These are phyloP conservation scores for Fraxinus americana DNA, from an alignment of 257 asterid species.

Conservation along the genomic window DNA sequence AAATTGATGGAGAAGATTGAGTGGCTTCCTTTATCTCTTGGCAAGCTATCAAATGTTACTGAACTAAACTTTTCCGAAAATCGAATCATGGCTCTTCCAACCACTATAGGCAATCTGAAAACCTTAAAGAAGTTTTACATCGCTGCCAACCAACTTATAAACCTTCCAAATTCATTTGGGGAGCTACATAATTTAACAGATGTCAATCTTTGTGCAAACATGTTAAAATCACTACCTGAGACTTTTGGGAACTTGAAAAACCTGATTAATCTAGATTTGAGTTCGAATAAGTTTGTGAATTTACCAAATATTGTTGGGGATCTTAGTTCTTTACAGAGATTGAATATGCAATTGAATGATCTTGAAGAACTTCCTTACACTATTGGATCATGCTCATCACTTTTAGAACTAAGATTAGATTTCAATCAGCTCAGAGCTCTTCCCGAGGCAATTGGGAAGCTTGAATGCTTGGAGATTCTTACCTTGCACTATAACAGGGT, in stretches of 20 bases:
- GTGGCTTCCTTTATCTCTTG: slow-evolving; percentile 87
- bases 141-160: slow-evolving; percentile 73
- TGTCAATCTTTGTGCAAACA: slow-evolving; percentile 61
- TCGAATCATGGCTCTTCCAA: slow-evolving; percentile 81
- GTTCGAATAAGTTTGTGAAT: slow-evolving; percentile 57
- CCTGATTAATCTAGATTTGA: slow-evolving; percentile 63
- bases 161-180: slow-evolving; percentile 79
- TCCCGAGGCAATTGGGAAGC: slow-evolving; percentile 70
- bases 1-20: slow-evolving; percentile 74
- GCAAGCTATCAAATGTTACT: slow-evolving; percentile 56
- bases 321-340: slow-evolving; percentile 53
- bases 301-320: slow-evolving; percentile 63
- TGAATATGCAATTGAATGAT: slow-evolving; percentile 59
- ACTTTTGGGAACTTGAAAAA: slow-evolving; percentile 63
- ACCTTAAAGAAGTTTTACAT: slow-evolving; percentile 58
- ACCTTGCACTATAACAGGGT: slow-evolving; percentile 70
- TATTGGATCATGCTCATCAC: slow-evolving; percentile 67
- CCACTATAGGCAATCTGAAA: slow-evolving; percentile 51
- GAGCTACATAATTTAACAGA: slow-evolving; percentile 58
- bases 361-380: slow-evolving; percentile 76
- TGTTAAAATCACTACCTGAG: slow-evolving; percentile 69
- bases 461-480: slow-evolving; percentile 65
- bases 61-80: slow-evolving; percentile 66
- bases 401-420: slow-evolving; percentile 69
- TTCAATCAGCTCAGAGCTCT: slow-evolving; percentile 77